phyloP scores from a whole-genome alignment of 108 stramenopile genomes.

The Cyclostephanos tholiformis region DNA sequence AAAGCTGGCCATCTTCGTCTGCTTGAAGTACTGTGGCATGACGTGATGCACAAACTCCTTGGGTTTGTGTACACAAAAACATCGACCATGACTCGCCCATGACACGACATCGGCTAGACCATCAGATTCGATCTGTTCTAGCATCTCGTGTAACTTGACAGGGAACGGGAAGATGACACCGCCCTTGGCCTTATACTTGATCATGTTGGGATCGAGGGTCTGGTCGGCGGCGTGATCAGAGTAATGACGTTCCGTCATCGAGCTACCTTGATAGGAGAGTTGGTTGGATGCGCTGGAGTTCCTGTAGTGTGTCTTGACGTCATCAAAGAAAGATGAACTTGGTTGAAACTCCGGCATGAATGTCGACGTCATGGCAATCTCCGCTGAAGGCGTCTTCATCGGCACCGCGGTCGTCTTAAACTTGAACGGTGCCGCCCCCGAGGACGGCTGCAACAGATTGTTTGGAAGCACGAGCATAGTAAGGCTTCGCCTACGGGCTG shows the following conservation, averaged over 20 bases:
- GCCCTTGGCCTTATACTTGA: slow-evolving; percentile 61
- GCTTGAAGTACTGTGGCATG: slow-evolving; percentile 89
- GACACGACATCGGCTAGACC: slow-evolving; percentile 71
- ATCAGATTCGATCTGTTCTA: slow-evolving; percentile 55
- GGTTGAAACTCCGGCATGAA: slow-evolving; percentile 5
- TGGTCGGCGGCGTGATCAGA: slow-evolving; percentile 72
- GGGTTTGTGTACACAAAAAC: slow-evolving; percentile 87
- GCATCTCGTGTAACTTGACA: slow-evolving; percentile 79
- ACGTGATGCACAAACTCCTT: slow-evolving; percentile 78
- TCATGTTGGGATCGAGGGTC: slow-evolving; percentile 40
- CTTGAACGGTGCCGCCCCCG: slow-evolving; percentile 1
- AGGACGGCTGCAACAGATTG: slow-evolving; percentile 22
- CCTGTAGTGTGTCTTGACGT: neutral
- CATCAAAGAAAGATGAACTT: neutral
- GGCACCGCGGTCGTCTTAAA: neutral
- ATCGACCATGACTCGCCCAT: slow-evolving; percentile 88
- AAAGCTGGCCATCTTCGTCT: slow-evolving; percentile 86
- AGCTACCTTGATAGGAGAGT: slow-evolving; percentile 14
- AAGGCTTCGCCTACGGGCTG: slow-evolving; percentile 30
- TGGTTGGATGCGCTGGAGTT: neutral
- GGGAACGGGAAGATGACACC: slow-evolving; percentile 73
- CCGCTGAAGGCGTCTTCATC: slow-evolving; percentile 1
- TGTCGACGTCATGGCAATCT: slow-evolving; percentile 13
- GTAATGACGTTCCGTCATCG: slow-evolving; percentile 67
- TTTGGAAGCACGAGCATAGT: slow-evolving; percentile 37